These are phyloP conservation scores for Mortierella sp. DNA, from an alignment of 371 early-diverging fungal species.

Conservation along the genomic window DNA sequence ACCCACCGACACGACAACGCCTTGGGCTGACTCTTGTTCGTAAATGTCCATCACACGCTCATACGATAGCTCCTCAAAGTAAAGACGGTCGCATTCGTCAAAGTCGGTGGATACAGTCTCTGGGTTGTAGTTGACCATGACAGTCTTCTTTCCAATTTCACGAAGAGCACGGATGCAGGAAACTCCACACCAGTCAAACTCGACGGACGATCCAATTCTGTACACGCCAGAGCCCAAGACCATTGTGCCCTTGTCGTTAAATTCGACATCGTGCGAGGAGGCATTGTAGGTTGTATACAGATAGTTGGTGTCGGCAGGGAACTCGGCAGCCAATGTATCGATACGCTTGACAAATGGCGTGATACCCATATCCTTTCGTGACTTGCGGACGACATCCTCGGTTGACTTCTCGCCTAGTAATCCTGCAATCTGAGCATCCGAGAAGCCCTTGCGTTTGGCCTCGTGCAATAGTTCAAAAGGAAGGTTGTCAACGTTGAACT, in stretches of 20 bases:
- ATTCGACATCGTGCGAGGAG: conserved; percentile 80
- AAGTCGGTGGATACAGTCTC: conserved; percentile 97
- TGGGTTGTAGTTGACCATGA: conserved; percentile 98
- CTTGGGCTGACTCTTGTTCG: conserved; percentile 82
- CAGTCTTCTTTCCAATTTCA: conserved; percentile 79
- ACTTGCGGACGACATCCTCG: conserved; percentile 73
- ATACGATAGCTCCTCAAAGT: conserved; percentile 91
- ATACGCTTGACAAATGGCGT: conserved; percentile 93
- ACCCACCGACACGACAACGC: conserved; percentile 89
- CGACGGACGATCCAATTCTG: conserved; percentile 93
- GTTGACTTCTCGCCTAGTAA: conserved; percentile 59
- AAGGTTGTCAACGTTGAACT: conserved; percentile 58
- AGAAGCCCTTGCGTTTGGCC: conserved; percentile 90
- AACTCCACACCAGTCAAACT: conserved; percentile 96
- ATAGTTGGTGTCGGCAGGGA: conserved; percentile 80
- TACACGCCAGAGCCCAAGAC: conserved; percentile 97
- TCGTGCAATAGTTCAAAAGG: conserved; percentile 64
- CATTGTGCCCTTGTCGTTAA: conserved; percentile 89
- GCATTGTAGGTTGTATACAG: conserved; percentile 84
- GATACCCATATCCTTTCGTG: conserved; percentile 74
- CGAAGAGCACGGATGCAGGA: conserved; percentile 85
- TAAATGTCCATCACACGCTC: conserved; percentile 96
- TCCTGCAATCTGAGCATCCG: conserved; percentile 86
- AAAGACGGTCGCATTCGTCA: conserved; percentile 94
- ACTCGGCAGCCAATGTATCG: conserved; percentile 97